Evolutionary conservation across 371 early-diverging fungal species (phyloP).

Genomic region (Rhizopus delemar): DNA sequence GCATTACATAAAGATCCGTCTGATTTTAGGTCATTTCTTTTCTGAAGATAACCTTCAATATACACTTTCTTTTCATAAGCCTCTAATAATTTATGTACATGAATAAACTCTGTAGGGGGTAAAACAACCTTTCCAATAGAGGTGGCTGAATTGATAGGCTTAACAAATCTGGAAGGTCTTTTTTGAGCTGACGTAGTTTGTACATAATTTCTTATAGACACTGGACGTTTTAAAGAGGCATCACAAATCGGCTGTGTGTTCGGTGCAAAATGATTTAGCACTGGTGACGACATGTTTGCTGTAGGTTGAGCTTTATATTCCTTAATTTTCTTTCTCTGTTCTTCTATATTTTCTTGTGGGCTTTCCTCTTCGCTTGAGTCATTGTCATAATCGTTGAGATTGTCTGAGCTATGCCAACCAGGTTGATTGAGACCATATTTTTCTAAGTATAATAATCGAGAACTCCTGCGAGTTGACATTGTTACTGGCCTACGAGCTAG

Average conservation of each 20-base stretch:
- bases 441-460: conserved; percentile 31
- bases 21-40: conserved; percentile 60
- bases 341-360: not conserved
- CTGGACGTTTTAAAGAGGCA: conserved; percentile 26
- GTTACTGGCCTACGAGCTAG: conserved; percentile 12
- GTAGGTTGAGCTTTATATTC: conserved; percentile 15
- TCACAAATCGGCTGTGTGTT: conserved; percentile 11
- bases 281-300: not conserved
- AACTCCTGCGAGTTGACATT: conserved; percentile 25
- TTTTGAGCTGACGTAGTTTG: conserved; percentile 25
- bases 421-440: conserved; percentile 34
- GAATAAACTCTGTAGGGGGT: conserved; percentile 16
- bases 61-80: conserved; percentile 66
- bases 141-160: conserved; percentile 28
- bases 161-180: conserved; percentile 40
- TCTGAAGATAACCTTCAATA: conserved; percentile 66
- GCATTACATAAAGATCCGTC: conserved; percentile 53
- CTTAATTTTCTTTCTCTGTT: conserved; percentile 1
- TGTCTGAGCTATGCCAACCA: conserved; percentile 23
- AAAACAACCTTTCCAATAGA: not conserved
- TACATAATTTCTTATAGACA: conserved; percentile 33
- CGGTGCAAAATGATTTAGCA: conserved; percentile 5
- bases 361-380: conserved; percentile 1
- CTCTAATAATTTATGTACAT: conserved; percentile 47
- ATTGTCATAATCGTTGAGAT: not conserved